Conservation (phyloP, 441 rosid species). For the Isatis lusitanica region DNA sequence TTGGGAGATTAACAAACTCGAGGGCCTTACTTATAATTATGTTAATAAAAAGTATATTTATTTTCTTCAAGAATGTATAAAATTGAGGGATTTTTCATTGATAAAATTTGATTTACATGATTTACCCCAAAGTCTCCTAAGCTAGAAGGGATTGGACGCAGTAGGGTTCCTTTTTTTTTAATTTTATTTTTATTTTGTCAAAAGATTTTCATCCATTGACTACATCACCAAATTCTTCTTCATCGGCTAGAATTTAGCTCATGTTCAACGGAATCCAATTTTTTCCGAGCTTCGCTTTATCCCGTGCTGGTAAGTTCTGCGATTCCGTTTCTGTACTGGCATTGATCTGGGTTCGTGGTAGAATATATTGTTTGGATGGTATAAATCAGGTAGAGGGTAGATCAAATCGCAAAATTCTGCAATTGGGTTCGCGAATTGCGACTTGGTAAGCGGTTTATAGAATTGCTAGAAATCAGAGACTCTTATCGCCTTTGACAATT, state of each 20-base stretch:
- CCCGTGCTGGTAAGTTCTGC: constrained; percentile 32
- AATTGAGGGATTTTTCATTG: neutral
- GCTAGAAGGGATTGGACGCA: constrained; percentile 21
- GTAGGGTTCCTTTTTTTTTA: constrained; percentile 7
- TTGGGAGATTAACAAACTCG: neutral
- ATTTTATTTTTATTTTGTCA: neutral
- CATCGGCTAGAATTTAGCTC: constrained; percentile 7
- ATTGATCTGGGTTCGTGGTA: constrained; percentile 18
- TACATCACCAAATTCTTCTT: constrained; percentile 2
- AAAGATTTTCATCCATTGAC: constrained; percentile 9
- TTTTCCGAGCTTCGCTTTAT: neutral
- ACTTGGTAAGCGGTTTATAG: neutral
- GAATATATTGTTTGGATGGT: neutral
- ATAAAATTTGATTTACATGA: constrained; percentile 14
- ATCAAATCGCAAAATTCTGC: neutral
- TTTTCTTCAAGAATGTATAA: neutral
- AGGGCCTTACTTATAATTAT: constrained; percentile 11
- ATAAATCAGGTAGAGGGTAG: neutral
- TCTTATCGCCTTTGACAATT: neutral
- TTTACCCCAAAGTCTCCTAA: constrained; percentile 22
- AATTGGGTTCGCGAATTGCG: constrained; percentile 8
- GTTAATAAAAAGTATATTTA: neutral
- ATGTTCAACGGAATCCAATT: constrained; percentile 10
- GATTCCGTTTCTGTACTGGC: constrained; percentile 3
- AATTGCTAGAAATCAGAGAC: neutral